These are phyloP conservation scores for Thermomyces lanuginosus DNA, from an alignment of 2,329 filamentous ascomycete genomes.

Conservation along the genomic window DNA sequence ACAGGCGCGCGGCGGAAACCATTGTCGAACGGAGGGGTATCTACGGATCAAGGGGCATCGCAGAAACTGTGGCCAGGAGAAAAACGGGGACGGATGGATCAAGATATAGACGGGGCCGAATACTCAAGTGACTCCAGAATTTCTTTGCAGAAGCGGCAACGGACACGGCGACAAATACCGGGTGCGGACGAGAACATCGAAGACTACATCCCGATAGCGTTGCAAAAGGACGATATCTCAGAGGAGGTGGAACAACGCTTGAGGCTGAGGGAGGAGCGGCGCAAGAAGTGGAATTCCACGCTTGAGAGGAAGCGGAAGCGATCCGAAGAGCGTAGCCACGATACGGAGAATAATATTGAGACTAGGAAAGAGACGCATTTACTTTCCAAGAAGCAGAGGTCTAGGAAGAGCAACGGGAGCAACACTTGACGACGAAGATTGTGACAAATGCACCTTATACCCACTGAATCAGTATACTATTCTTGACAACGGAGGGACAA, in stretches of 20 bases:
- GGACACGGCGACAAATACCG: slow-evolving; percentile 8
- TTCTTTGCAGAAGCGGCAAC: slow-evolving; percentile 13
- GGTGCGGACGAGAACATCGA: slow-evolving; percentile 13
- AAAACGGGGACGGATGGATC: slow-evolving; percentile 10
- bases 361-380: too few species aligned
- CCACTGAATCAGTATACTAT: too few species aligned
- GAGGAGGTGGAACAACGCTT: slow-evolving; percentile 30
- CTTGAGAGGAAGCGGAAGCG: slow-evolving; percentile 27
- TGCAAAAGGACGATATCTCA: slow-evolving; percentile 30
- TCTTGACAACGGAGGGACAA: neutral
- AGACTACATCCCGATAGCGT: slow-evolving; percentile 10
- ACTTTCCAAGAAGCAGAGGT: too few species aligned
- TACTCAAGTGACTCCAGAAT: slow-evolving; percentile 1
- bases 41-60: too few species aligned
- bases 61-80: slow-evolving; percentile 6
- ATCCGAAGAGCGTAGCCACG: too few species aligned
- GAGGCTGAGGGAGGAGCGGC: slow-evolving; percentile 26
- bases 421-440: too few species aligned
- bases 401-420: too few species aligned
- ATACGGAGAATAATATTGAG: too few species aligned
- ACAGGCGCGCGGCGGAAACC: too few species aligned
- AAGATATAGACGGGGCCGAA: slow-evolving; percentile 8
- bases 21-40: too few species aligned
- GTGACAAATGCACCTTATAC: too few species aligned
- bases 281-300: slow-evolving; percentile 16